Evolutionary conservation across 805 yeast genomes (phyloP), one percentile per base, ranked within the genome.

Genomic region (Cyberlindnera saturnus): DNA sequence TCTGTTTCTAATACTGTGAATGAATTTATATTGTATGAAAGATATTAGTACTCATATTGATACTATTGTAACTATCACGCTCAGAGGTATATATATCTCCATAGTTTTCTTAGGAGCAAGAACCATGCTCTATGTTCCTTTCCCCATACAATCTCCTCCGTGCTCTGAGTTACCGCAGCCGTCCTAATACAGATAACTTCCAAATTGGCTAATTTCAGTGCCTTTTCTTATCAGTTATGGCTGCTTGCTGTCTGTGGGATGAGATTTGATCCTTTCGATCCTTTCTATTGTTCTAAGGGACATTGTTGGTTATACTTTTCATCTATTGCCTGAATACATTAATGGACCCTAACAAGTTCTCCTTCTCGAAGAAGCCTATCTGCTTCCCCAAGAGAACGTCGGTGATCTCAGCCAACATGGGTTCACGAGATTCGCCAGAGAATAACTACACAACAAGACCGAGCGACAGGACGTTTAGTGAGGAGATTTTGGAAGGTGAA

Each of bases 321-420:
- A 5, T n/a, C 15, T 15, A 31, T 14, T 14, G 20, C 17, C n/a
- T 10, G 36, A 34, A 17, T 6, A n/a, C 16, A 18, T 14, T n/a
- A 31, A 44, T 42, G 45, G 48, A 40, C 17, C 48, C 52, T 14
- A 52, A 50, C 18, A 46, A 44, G 38, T 53, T 56, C 43, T 49
- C 53, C 39, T 55, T 56, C 51, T 48, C 56, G 16, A 57, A 57
- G 55, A 57, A 47, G 47, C 59, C 61, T 28, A 47, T 55, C 23
- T 11, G 45, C 41, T 9, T 41, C 30, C 15, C 45, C 31, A 49
- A 53, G 20, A 39, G 60, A 17, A 49, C 33, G 9, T 45, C 52
- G 4, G 59, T 50, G 23, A 57, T 57, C 13, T 57, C 62, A 1
- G 49, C 53, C 9, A 48, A 48, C 5, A 43, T 56, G 52, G 47